Evolutionary conservation across 495 filamentous ascomycete species (phyloP).

Genomic region (Penicillium cinerascens): DNA sequence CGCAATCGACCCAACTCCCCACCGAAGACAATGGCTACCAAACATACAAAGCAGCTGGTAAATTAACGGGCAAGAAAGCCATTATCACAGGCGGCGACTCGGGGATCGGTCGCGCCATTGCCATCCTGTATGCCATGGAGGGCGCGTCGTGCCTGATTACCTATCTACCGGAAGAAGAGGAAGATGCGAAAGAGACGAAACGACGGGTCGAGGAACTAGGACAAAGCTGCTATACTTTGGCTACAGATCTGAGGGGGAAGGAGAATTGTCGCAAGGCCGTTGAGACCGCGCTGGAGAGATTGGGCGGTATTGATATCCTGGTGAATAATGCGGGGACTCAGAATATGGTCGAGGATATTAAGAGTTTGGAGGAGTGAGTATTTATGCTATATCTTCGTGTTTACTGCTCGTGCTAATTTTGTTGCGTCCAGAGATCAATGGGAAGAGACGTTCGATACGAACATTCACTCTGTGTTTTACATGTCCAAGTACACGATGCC

Average conservation of each 20-base stretch:
- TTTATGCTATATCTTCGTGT: background rate
- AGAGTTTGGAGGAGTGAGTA: conserved; percentile 65
- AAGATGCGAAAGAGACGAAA: conserved; percentile 73
- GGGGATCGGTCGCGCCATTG: conserved; percentile 75
- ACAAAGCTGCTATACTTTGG: conserved; percentile 54
- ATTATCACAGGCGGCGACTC: conserved; percentile 82
- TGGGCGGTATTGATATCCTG: conserved; percentile 71
- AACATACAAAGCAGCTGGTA: conserved; percentile 74
- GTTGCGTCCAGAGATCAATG: conserved; percentile 69
- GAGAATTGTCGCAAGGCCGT: conserved; percentile 69
- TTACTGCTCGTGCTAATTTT: too few relatives aligned
- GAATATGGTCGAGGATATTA: conserved; percentile 69
- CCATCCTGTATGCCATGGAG: conserved; percentile 80
- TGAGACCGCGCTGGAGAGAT: conserved; percentile 56
- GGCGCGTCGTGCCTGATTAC: conserved; percentile 72
- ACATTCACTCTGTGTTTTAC: conserved; percentile 71
- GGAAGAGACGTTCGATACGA: conserved; percentile 68
- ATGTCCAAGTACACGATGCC: conserved; percentile 74
- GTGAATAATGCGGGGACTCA: conserved; percentile 81
- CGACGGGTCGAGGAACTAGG: conserved; percentile 62
- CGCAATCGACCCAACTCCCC: conserved; percentile 64
- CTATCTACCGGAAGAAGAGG: conserved; percentile 73
- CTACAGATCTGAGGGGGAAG: conserved; percentile 58
- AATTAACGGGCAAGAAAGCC: conserved; percentile 69
- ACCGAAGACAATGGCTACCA: conserved; percentile 67